A percentile compares a stretch with the other conserved stretches of the same genome.
These are phyloP conservation scores for Candida pseudoglaebosa DNA, from an alignment of 805 yeast species.

Conservation along the genomic window DNA sequence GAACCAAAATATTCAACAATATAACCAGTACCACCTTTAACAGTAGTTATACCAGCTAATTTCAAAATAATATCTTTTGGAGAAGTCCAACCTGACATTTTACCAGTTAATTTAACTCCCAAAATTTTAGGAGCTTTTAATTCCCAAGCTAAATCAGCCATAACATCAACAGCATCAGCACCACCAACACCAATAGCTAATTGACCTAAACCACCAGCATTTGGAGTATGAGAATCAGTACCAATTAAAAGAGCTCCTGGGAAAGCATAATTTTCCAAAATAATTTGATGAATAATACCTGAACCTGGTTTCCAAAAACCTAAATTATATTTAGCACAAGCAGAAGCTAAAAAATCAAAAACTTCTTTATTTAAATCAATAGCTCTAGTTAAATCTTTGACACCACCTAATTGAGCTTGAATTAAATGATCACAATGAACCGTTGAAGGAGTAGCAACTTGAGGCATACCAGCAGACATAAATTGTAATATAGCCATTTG, in stretches of 20 bases:
- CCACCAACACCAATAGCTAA: slow-evolving; percentile 99
- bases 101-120: slow-evolving; percentile 93
- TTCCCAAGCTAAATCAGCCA: slow-evolving; percentile 95
- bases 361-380: slow-evolving; percentile 90
- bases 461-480: slow-evolving; percentile 90
- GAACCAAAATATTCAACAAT: slow-evolving; percentile 96
- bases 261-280: slow-evolving; percentile 92
- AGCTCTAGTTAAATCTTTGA: slow-evolving; percentile 79
- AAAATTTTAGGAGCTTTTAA: slow-evolving; percentile 93
- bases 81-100: slow-evolving; percentile 91
- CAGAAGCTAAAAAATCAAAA: slow-evolving; percentile 82
- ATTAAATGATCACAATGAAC: slow-evolving; percentile 98
- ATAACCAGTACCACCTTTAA: slow-evolving; percentile 97
- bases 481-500: slow-evolving; percentile 97
- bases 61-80: slow-evolving; percentile 94
- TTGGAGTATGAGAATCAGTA: slow-evolving; percentile 97
- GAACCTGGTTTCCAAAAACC: slow-evolving; percentile 99
- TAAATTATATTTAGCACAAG: slow-evolving; percentile 92
- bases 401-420: slow-evolving; percentile 92
- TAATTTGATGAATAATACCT: slow-evolving; percentile 96
- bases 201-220: slow-evolving; percentile 98
- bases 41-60: slow-evolving; percentile 91
- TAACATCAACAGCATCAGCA: slow-evolving; percentile 97
- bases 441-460: slow-evolving; percentile 91
- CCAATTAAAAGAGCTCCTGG: slow-evolving; percentile 97